Conservation (phyloP, 129 eudicot species). For the Kitagawia praeruptora region DNA sequence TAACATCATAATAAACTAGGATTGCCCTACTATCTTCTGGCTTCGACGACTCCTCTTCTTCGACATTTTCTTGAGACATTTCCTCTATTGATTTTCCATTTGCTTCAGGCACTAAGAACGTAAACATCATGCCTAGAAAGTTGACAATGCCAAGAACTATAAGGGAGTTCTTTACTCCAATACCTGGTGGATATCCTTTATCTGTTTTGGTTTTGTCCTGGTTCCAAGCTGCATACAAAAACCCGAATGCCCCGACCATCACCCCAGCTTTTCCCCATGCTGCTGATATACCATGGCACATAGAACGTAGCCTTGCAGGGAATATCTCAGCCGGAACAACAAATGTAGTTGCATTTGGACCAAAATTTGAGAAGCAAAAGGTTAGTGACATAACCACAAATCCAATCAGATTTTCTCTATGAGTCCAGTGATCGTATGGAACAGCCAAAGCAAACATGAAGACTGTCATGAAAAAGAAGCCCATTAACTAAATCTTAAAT, state of each 20-base stretch:
- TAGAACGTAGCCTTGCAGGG: constrained; percentile 34
- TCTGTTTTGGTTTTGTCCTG: constrained; percentile 30
- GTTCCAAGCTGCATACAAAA: constrained; percentile 33
- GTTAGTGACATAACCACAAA: constrained; percentile 35
- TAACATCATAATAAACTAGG: not conserved
- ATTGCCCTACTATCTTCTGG: not conserved
- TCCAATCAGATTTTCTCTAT: constrained; percentile 25
- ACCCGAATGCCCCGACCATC: constrained; percentile 41
- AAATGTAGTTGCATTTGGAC: constrained; percentile 38
- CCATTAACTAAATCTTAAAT: constrained; percentile 29
- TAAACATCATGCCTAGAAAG: constrained; percentile 20
- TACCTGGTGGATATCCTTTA: constrained; percentile 35
- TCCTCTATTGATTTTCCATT: constrained; percentile 5
- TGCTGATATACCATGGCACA: constrained; percentile 42
- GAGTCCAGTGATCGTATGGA: constrained; percentile 39
- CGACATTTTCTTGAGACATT: not conserved
- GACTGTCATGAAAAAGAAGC: constrained; percentile 36
- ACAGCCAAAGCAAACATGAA: constrained; percentile 37
- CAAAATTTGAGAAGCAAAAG: constrained; percentile 39
- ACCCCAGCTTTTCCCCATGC: constrained; percentile 40
- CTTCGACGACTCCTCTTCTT: not conserved
- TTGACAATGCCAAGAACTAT: constrained; percentile 30
- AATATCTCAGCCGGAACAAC: constrained; percentile 44
- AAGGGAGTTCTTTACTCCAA: constrained; percentile 31
- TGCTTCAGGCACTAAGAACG: constrained; percentile 1